Evolutionary conservation across 73 alveolate species (phyloP).

Genomic region (Uronychia binucleata): DNA sequence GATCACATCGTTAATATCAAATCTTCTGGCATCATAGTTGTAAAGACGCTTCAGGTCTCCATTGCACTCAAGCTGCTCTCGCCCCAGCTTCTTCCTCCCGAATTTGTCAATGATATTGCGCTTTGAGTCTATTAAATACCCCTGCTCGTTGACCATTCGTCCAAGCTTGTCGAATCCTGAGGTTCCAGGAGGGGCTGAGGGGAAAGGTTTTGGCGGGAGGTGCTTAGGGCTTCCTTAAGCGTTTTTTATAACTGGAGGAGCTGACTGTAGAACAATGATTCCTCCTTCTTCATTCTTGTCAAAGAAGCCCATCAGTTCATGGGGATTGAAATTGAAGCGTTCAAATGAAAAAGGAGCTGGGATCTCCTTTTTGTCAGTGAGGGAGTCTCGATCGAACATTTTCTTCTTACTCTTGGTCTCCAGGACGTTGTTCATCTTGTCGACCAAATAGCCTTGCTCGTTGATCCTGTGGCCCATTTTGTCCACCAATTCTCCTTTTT

Average conservation of each 20-base stretch:
- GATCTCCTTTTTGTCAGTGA: conserved; percentile 48
- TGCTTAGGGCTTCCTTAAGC: background rate
- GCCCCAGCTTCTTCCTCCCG: conserved; percentile 35
- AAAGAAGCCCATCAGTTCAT: conserved; percentile 53
- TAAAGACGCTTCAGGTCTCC: conserved; percentile 27
- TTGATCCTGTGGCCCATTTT: conserved; percentile 50
- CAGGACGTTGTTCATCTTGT: conserved; percentile 39
- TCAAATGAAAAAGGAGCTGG: conserved; percentile 64
- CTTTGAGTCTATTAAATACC: conserved; percentile 28
- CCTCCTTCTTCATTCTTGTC: conserved; percentile 43
- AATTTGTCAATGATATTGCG: conserved; percentile 27
- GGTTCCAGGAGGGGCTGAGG: conserved; percentile 3
- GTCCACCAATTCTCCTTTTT: conserved; percentile 50
- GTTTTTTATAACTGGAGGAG: background rate
- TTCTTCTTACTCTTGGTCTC: conserved; percentile 25
- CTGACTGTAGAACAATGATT: background rate
- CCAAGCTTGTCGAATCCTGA: conserved; percentile 32
- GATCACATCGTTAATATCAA: conserved; percentile 43
- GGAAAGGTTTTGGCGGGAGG: conserved; percentile 2
- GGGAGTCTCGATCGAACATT: conserved; percentile 43
- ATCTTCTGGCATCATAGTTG: conserved; percentile 51
- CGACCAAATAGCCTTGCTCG: conserved; percentile 50
- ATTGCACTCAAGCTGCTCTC: conserved; percentile 4
- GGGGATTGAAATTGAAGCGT: conserved; percentile 50
- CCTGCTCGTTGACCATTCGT: conserved; percentile 29